phyloP scores from a whole-genome alignment of 2,329 filamentous ascomycete species.

The Microcyclospora tardicrescens region DNA sequence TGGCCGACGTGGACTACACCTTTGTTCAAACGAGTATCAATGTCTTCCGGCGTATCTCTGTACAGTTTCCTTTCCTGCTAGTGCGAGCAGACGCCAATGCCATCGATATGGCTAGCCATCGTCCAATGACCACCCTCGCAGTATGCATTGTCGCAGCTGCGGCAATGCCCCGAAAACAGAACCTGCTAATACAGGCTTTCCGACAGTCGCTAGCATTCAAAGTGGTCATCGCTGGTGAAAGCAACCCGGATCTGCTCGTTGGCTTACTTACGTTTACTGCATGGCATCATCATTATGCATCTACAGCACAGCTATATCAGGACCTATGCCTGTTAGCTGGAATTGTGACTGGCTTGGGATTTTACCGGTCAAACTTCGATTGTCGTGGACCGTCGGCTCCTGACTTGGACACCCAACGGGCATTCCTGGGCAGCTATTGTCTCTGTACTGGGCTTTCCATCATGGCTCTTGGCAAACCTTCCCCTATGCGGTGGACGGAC shows the following conservation, averaged over 20 bases:
- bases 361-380: conserved; percentile 8
- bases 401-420: conserved; percentile 8
- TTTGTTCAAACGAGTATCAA: conserved; percentile 13
- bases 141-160: conserved; percentile 14
- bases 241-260: conserved; percentile 14
- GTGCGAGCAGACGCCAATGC: conserved; percentile 6
- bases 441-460: conserved; percentile 13
- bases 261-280: conserved; percentile 14
- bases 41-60: conserved; percentile 11
- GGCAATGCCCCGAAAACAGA: conserved; percentile 9
- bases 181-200: conserved; percentile 14
- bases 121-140: conserved; percentile 14
- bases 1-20: conserved; percentile 14
- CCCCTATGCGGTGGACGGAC: conserved; percentile 13
- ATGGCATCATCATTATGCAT: conserved; percentile 16
- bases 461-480: conserved; percentile 14
- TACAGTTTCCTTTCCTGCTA: conserved; percentile 15
- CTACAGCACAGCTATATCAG: conserved; percentile 14
- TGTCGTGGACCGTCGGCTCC: conserved; percentile 1
- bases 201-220: conserved; percentile 13
- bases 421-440: conserved; percentile 17
- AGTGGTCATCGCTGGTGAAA: conserved; percentile 12
- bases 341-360: conserved; percentile 16
- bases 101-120: conserved; percentile 10
- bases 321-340: conserved; percentile 14